Base-by-base conservation (phyloP, 1,284 basidiomycete genomes). In the Ganoderma sp. region DNA sequence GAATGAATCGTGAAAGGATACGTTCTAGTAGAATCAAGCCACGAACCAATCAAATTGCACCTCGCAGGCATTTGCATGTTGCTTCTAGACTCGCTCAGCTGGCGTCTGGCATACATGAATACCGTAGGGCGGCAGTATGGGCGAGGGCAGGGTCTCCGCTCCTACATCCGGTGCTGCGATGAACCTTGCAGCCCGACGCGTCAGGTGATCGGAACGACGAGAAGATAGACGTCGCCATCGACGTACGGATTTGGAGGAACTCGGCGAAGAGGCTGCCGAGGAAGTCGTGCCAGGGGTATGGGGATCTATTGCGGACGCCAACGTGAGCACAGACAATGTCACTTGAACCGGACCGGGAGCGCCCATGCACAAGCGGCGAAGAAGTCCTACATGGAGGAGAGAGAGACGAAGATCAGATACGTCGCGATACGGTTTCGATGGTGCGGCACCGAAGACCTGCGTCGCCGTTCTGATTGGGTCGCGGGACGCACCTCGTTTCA, bases 21-120 rank as follows among this genome's bases (percentile, higher is more conserved):
- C 81, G 68, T 90, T 88, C 67, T 87, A 79, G 6, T 84, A 81
- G 69, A 92, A 89, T 85, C 87, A 90, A 32, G 67, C 78, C 79
- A 50, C 5, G 57, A 61, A 1, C 52, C 14, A 7, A 22, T 42
- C 59, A 34, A 25, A 7, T 72, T 63, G 61, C 54, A 42, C 61
- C 64, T 39, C 34, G 37, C 37, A 39, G 37, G 34, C 50, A 52
- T 52, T 22, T 9, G 45, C 37, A 9, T 10, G 43, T 25, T 28
- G 34, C 34, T 39, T 48, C 48, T 45, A 41, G 45, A 74, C 37
- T 10, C 37, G 37, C 82, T 70, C 71, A 88, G 87, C 82, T 14
- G 89, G 88, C 0, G 85, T 90, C 70, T 89, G 83, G 73, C 91
- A 92, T 50, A 90, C 83, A 69, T 92, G 90, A 7, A 88, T 80